Evolutionary conservation across 495 filamentous ascomycete genomes (phyloP).

Genomic region (Eremomyces bilateralis): DNA sequence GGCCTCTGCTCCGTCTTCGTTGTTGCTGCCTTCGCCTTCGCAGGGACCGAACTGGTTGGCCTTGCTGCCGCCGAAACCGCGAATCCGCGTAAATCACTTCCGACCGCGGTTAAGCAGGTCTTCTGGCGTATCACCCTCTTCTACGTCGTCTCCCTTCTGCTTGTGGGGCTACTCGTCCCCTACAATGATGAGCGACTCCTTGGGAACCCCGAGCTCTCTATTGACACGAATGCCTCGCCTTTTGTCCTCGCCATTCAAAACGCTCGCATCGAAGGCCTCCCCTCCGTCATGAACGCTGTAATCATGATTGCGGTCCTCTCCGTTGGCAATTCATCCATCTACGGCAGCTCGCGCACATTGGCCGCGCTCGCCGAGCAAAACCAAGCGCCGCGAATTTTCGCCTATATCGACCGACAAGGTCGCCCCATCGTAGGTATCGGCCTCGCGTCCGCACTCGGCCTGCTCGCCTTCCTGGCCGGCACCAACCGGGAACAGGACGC

Average conservation of each 20-base stretch:
- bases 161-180: slow-evolving; percentile 19
- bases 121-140: slow-evolving; percentile 80
- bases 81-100: slow-evolving; percentile 71
- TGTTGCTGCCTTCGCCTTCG: slow-evolving; percentile 78
- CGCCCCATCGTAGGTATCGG: slow-evolving; percentile 40
- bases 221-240: slow-evolving; percentile 13
- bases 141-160: slow-evolving; percentile 17
- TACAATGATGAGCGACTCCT: slow-evolving; percentile 14
- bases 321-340: slow-evolving; percentile 19
- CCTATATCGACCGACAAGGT: slow-evolving; percentile 20
- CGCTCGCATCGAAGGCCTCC: slow-evolving; percentile 18
- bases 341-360: slow-evolving; percentile 19
- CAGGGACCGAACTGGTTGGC: slow-evolving; percentile 85
- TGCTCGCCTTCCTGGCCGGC: slow-evolving; percentile 62
- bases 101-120: slow-evolving; percentile 75
- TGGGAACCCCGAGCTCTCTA: slow-evolving; percentile 1
- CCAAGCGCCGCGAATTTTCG: slow-evolving; percentile 18
- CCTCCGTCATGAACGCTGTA: slow-evolving; percentile 20
- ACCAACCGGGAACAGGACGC: slow-evolving; percentile 38
- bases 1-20: slow-evolving; percentile 87
- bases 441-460: slow-evolving; percentile 44
- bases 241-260: slow-evolving; percentile 20
- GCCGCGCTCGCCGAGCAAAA: slow-evolving; percentile 19
- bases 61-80: slow-evolving; percentile 73
- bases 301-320: slow-evolving; percentile 21